phyloP scores from a whole-genome alignment of 441 rosid genomes.

The Populus tomentosa region DNA sequence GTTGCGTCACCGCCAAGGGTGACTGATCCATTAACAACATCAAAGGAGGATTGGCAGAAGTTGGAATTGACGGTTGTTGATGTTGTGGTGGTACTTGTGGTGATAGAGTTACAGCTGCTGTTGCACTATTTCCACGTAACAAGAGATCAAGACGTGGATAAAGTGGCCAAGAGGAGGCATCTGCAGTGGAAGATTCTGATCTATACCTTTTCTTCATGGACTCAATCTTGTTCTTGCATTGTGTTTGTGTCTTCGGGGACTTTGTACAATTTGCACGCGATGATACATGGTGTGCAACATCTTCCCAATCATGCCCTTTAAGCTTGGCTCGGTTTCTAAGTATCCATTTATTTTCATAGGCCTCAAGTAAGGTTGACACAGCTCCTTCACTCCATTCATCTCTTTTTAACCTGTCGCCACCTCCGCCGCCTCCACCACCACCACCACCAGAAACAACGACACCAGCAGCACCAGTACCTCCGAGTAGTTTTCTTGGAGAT shows the following conservation, averaged over 20 bases:
- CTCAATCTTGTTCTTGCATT: constrained; percentile 98
- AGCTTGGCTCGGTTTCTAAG: constrained; percentile 89
- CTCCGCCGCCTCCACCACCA: constrained; percentile 24
- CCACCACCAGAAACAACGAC: constrained; percentile 1
- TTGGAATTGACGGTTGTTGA: constrained; percentile 11
- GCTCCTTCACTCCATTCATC: constrained; percentile 99
- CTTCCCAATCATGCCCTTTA: constrained; percentile 97
- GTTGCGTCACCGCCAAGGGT: constrained; percentile 21
- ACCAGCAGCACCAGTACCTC: constrained; percentile 11
- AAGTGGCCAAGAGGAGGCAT: constrained; percentile 84
- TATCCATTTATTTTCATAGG: constrained; percentile 85
- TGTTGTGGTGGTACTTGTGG: constrained; percentile 6
- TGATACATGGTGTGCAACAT: constrained; percentile 71
- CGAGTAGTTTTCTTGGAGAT: constrained; percentile 33
- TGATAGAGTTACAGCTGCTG: neutral
- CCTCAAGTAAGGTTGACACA: constrained; percentile 76
- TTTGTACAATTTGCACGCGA: constrained; percentile 53
- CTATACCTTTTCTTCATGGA: constrained; percentile 96
- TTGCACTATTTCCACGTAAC: constrained; percentile 49
- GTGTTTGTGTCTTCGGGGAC: constrained; percentile 87
- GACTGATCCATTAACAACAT: constrained; percentile 44
- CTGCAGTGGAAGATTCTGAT: constrained; percentile 74
- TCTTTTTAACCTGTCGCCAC: constrained; percentile 63
- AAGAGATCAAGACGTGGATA: constrained; percentile 77
- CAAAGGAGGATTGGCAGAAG: constrained; percentile 35